Percentiles rank a stretch among this genome's conserved stretches.
These are phyloP conservation scores for Rhizophlyctis rosea DNA, from an alignment of 192 early-diverging fungal species.

Conservation along the genomic window DNA sequence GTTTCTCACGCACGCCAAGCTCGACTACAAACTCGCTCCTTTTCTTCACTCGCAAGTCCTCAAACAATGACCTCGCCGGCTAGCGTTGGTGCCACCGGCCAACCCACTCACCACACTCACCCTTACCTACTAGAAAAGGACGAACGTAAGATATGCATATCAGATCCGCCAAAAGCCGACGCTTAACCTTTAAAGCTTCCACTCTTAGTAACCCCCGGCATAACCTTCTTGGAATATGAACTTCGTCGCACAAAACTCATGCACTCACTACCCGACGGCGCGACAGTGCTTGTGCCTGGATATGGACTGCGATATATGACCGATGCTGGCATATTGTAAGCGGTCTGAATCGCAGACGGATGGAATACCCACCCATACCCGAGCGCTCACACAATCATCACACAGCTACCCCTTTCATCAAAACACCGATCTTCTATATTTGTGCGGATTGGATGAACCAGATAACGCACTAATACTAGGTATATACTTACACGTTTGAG, in stretches of 20 bases:
- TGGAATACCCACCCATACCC: not conserved
- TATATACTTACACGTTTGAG: not conserved
- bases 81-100: too few species aligned
- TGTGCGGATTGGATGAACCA: constrained; percentile 90
- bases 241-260: constrained; percentile 66
- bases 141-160: constrained; percentile 48
- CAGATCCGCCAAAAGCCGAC: not conserved
- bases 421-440: constrained; percentile 85
- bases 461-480: constrained; percentile 57
- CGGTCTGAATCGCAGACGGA: not conserved
- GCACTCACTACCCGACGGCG: constrained; percentile 48
- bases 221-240: constrained; percentile 74
- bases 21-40: too few species aligned
- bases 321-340: constrained; percentile 84
- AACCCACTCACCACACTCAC: constrained; percentile 78
- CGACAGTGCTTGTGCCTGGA: constrained; percentile 67
- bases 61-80: too few species aligned
- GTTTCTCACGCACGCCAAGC: too few species aligned
- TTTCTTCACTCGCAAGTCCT: too few species aligned
- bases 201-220: constrained; percentile 68
- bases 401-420: constrained; percentile 87
- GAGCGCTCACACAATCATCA: not conserved
- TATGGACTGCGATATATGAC: constrained; percentile 80
- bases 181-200: constrained; percentile 13
- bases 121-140: constrained; percentile 73